Evolutionary conservation across 306 rosid genomes (phyloP).

Genomic region (Hippophae rhamnoides): DNA sequence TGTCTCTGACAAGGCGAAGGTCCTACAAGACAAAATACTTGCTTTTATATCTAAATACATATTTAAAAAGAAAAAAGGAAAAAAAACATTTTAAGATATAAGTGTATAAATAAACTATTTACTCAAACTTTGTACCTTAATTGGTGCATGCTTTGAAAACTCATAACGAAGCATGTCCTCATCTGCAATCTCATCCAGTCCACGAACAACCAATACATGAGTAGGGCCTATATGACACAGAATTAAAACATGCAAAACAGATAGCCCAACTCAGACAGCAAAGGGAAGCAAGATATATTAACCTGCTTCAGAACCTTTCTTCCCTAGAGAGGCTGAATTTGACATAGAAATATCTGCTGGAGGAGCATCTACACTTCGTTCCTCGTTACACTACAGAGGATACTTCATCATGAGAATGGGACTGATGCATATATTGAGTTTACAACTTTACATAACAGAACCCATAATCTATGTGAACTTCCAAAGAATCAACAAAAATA

Average conservation of each 20-base stretch:
- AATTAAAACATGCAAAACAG: conserved; percentile 6
- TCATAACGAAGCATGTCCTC: conserved; percentile 99
- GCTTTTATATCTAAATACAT: background rate
- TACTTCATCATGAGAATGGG: background rate
- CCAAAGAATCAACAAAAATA: background rate
- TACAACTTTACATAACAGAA: background rate
- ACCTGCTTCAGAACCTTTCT: conserved; percentile 89
- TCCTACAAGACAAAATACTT: conserved; percentile 52
- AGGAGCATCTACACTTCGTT: conserved; percentile 91
- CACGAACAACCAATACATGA: conserved; percentile 97
- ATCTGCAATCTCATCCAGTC: conserved; percentile 98
- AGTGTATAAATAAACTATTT: conserved; percentile 4
- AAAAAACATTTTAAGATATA: background rate
- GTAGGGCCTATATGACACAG: conserved; percentile 65
- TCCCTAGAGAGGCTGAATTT: conserved; percentile 50
- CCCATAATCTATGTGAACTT: background rate
- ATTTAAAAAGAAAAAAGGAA: background rate
- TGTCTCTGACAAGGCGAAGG: conserved; percentile 95
- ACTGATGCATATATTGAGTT: background rate
- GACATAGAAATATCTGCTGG: conserved; percentile 77
- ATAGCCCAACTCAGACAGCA: background rate
- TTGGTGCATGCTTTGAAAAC: conserved; percentile 93
- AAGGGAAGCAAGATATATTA: conserved; percentile 21
- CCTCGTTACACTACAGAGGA: conserved; percentile 67
- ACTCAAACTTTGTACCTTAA: conserved; percentile 46